These are phyloP conservation scores for Dioszegia aurantiaca DNA, from an alignment of 768 basidiomycete genomes.

Conservation along the genomic window DNA sequence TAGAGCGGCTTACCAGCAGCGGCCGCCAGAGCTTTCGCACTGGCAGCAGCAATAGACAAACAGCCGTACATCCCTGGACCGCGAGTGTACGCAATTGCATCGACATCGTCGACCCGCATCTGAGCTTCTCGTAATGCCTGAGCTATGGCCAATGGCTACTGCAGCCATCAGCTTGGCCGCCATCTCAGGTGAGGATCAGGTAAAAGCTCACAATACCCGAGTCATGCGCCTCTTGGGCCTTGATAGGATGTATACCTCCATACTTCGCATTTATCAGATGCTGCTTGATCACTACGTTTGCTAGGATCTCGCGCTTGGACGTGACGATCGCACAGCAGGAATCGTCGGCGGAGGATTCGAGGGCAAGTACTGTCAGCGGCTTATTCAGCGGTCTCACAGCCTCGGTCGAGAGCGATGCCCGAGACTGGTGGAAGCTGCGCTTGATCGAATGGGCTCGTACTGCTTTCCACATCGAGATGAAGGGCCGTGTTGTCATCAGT, in stretches of 20 bases:
- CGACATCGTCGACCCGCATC: slow-evolving; percentile 62
- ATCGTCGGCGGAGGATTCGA: slow-evolving; percentile 92
- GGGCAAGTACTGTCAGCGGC: slow-evolving; percentile 48
- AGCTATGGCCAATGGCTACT: slow-evolving; percentile 69
- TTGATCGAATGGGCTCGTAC: not conserved
- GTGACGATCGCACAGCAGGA: slow-evolving; percentile 84
- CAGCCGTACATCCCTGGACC: slow-evolving; percentile 70
- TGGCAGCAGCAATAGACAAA: slow-evolving; percentile 71
- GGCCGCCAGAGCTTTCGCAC: slow-evolving; percentile 81
- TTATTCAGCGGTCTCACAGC: too few species aligned
- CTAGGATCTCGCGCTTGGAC: slow-evolving; percentile 64
- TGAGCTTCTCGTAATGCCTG: slow-evolving; percentile 67
- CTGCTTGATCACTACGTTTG: slow-evolving; percentile 85
- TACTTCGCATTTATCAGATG: slow-evolving; percentile 55
- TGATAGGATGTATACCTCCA: slow-evolving; percentile 54
- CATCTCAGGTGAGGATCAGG: not conserved
- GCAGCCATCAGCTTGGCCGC: not conserved
- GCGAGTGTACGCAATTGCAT: slow-evolving; percentile 86
- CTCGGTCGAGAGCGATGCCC: too few species aligned
- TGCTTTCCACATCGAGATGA: not conserved
- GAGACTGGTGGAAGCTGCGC: too few species aligned
- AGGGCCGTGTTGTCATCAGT: not conserved
- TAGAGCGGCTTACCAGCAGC: slow-evolving; percentile 73
- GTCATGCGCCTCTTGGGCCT: slow-evolving; percentile 75
- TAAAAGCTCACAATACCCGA: slow-evolving; percentile 64